Conservation (phyloP, 805 yeast genomes). For the Dipodascopsis tothii region DNA sequence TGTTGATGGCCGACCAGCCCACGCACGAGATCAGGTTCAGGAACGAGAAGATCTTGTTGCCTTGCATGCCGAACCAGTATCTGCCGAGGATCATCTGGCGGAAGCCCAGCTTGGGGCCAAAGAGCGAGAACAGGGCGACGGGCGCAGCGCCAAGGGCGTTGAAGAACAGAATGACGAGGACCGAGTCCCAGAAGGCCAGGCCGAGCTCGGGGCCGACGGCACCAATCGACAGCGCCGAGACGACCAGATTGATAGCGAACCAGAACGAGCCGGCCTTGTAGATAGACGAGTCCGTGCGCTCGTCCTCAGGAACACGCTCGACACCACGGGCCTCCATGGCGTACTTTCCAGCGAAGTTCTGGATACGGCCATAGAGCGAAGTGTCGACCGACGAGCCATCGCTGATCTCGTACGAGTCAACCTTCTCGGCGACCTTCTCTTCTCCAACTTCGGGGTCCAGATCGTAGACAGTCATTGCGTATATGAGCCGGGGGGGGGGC, state of each 20-base stretch:
- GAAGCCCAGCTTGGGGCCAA: conserved; percentile 76
- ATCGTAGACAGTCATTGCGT: too few species aligned
- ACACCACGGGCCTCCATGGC: conserved; percentile 59
- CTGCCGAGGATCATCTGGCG: conserved; percentile 80
- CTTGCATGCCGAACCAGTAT: conserved; percentile 64
- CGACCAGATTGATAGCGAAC: conserved; percentile 81
- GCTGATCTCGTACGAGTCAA: not conserved
- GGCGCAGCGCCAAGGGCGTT: conserved; percentile 62
- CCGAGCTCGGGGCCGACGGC: conserved; percentile 55
- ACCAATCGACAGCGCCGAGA: conserved; percentile 75
- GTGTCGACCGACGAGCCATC: not conserved
- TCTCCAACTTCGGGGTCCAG: too few species aligned
- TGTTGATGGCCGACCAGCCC: conserved; percentile 93
- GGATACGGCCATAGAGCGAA: not conserved
- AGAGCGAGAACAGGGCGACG: conserved; percentile 72
- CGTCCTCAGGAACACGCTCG: conserved; percentile 70
- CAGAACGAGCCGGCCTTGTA: conserved; percentile 77
- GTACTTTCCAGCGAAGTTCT: not conserved
- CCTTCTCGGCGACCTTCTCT: too few species aligned
- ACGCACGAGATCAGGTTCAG: conserved; percentile 78
- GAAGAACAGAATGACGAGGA: conserved; percentile 62
- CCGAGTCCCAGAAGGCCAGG: conserved; percentile 64
- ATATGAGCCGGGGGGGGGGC: too few species aligned
- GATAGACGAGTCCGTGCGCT: conserved; percentile 58
- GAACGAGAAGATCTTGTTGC: conserved; percentile 58